phyloP scores from a whole-genome alignment of 495 filamentous ascomycete species.

The Xylaria nigripes region DNA sequence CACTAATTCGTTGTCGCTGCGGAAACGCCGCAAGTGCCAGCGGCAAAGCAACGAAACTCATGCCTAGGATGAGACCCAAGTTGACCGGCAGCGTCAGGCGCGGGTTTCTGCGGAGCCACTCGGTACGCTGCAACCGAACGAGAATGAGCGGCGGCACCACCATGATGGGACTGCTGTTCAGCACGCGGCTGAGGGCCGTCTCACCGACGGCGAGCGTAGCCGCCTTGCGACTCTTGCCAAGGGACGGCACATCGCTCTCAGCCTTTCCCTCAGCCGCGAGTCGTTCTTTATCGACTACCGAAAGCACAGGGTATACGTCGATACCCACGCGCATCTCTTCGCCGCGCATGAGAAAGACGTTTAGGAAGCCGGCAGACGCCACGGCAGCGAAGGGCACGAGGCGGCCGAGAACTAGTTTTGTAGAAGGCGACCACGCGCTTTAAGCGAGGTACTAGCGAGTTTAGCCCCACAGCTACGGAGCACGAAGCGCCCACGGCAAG shows the following conservation, averaged over 20 bases:
- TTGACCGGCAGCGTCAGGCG: conserved; percentile 70
- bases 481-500: conserved; percentile 89
- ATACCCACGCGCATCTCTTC: conserved; percentile 91
- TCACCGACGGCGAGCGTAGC: conserved; percentile 83
- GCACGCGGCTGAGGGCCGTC: conserved; percentile 78
- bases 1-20: conserved; percentile 71
- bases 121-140: conserved; percentile 67
- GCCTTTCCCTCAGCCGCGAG: conserved; percentile 45
- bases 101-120: conserved; percentile 67
- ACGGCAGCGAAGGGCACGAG: conserved; percentile 95
- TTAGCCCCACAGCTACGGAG: conserved; percentile 87
- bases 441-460: conserved; percentile 77
- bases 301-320: conserved; percentile 79
- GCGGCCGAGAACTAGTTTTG: conserved; percentile 63
- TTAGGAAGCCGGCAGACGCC: conserved; percentile 78
- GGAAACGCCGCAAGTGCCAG: conserved; percentile 87
- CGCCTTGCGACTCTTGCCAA: conserved; percentile 82
- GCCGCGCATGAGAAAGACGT: conserved; percentile 95
- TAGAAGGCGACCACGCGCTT: conserved; percentile 63
- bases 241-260: conserved; percentile 51
- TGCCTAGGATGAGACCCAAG: conserved; percentile 71
- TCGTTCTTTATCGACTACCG: conserved; percentile 45
- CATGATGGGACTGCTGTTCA: conserved; percentile 97
- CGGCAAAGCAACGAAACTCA: conserved; percentile 74
- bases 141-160: conserved; percentile 79